A percentile compares a stretch with the other conserved stretches of the same genome.
phyloP scores from a whole-genome alignment of 441 rosid genomes.

The Adansonia grandidieri region DNA sequence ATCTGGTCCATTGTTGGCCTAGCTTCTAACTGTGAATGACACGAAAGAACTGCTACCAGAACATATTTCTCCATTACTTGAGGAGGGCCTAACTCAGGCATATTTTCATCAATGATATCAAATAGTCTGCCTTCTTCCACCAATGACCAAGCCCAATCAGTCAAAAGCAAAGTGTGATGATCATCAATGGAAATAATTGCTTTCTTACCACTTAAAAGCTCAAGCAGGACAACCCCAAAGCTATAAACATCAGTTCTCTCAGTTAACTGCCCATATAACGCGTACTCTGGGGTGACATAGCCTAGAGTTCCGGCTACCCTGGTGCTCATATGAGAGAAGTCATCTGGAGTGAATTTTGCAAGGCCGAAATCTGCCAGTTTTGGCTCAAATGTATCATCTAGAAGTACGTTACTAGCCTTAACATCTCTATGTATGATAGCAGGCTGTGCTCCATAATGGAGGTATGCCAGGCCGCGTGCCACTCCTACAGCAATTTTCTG shows the following conservation, averaged over 20 bases:
- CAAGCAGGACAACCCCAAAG: conserved; percentile 60
- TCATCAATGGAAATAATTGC: conserved; percentile 44
- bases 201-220: conserved; percentile 57
- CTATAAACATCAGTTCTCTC: conserved; percentile 60
- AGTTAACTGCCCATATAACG: conserved; percentile 49
- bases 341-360: conserved; percentile 55
- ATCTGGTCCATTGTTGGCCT: conserved; percentile 65
- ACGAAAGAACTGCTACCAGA: conserved; percentile 48
- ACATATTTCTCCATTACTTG: conserved; percentile 56
- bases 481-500: conserved; percentile 28
- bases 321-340: conserved; percentile 55
- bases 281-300: conserved; percentile 63
- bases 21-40: conserved; percentile 53
- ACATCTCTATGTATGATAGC: conserved; percentile 54
- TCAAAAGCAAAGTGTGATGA: conserved; percentile 42
- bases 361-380: conserved; percentile 70
- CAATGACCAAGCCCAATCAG: conserved; percentile 59
- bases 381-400: conserved; percentile 54
- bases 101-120: conserved; percentile 49
- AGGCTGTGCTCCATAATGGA: conserved; percentile 58
- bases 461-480: conserved; percentile 58
- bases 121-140: conserved; percentile 48
- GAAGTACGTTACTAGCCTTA: conserved; percentile 61
- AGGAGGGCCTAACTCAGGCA: conserved; percentile 41
- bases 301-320: conserved; percentile 64